These are phyloP conservation scores for Exophiala phaeomuriformis DNA, from an alignment of 2,329 filamentous ascomycete genomes.

Conservation along the genomic window DNA sequence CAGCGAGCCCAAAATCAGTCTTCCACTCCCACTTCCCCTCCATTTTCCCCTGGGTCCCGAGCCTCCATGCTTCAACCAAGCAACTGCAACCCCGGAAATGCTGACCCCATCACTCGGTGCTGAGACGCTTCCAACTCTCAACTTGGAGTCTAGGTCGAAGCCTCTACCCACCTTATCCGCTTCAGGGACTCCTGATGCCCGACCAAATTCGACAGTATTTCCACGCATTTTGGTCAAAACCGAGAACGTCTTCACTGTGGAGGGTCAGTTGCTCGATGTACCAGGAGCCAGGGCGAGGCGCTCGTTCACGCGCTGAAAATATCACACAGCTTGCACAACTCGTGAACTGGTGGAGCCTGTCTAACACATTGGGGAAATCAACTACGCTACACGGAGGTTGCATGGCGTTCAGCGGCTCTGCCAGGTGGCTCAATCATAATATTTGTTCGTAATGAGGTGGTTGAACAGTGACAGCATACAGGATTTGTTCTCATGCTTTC, in stretches of 20 bases:
- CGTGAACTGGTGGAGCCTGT: too few species aligned
- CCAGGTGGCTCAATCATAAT: too few species aligned
- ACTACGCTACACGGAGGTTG: too few species aligned
- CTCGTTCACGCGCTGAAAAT: neutral
- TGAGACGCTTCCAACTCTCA: slow-evolving; percentile 7
- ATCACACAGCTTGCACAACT: neutral
- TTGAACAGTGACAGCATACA: too few species aligned
- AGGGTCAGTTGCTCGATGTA: slow-evolving; percentile 4
- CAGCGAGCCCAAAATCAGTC: neutral
- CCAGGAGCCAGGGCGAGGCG: neutral
- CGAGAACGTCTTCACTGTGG: slow-evolving; percentile 5
- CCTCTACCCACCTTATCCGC: slow-evolving; percentile 7
- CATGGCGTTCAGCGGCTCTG: too few species aligned
- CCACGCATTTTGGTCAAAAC: neutral
- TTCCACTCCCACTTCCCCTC: slow-evolving; percentile 4
- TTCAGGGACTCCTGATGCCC: slow-evolving; percentile 6
- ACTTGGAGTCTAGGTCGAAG: slow-evolving; percentile 7
- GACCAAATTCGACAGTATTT: neutral
- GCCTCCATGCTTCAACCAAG: neutral
- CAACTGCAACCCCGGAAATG: neutral
- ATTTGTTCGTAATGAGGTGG: too few species aligned
- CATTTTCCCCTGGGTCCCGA: neutral
- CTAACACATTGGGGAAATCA: too few species aligned
- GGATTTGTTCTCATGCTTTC: too few species aligned
- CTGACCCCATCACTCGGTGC: neutral